These are phyloP conservation scores for Tetrastigma voinierianum DNA, from an alignment of 164 flowering plant genomes.

Conservation along the genomic window DNA sequence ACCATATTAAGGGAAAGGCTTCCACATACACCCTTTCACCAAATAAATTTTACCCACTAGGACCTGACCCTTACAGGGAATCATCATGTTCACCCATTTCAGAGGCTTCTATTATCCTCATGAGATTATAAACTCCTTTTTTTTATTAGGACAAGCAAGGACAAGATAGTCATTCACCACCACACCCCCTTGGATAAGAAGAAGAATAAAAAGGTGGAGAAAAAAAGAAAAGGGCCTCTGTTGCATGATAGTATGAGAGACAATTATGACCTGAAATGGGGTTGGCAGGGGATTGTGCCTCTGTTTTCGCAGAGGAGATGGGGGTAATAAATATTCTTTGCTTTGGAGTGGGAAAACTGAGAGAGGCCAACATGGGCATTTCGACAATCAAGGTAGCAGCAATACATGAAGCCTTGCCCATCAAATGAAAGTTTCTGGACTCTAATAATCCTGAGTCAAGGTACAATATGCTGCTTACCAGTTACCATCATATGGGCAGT, in stretches of 20 bases:
- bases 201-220: background rate
- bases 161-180: slow-evolving; percentile 13
- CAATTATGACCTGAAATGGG: slow-evolving; percentile 21
- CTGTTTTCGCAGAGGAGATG: slow-evolving; percentile 11
- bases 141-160: slow-evolving; percentile 11
- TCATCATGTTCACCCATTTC: slow-evolving; percentile 23
- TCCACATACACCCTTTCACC: slow-evolving; percentile 23
- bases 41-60: slow-evolving; percentile 31
- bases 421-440: too few species aligned
- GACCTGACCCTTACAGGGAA: slow-evolving; percentile 25
- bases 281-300: slow-evolving; percentile 12
- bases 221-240: background rate
- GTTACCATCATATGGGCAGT: too few species aligned
- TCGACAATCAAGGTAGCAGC: background rate
- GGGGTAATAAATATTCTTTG: slow-evolving; percentile 13
- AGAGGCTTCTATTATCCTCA: slow-evolving; percentile 9
- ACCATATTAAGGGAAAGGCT: slow-evolving; percentile 11
- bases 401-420: background rate
- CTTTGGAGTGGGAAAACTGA: slow-evolving; percentile 4
- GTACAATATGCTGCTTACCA: too few species aligned
- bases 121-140: slow-evolving; percentile 5
- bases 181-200: too few species aligned
- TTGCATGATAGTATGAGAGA: slow-evolving; percentile 4
- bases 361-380: slow-evolving; percentile 8
- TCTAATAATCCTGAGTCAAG: too few species aligned